phyloP scores from a whole-genome alignment of 1,284 basidiomycete genomes.

The Pulchroboletus neoregius region DNA sequence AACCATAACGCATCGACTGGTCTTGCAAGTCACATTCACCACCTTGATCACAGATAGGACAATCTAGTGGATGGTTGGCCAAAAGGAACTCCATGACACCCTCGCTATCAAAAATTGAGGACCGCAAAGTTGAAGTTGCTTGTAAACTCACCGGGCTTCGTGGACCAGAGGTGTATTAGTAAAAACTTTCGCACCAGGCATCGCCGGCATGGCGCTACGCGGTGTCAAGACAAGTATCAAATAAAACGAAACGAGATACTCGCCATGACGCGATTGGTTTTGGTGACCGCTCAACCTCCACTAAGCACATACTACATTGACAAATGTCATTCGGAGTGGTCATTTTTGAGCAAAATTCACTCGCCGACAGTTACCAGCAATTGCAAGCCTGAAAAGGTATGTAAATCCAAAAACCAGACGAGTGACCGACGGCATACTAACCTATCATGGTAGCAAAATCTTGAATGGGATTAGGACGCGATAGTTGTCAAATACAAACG shows the following conservation, averaged over 20 bases:
- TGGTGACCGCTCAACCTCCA: conserved; percentile 93
- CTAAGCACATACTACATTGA: conserved; percentile 81
- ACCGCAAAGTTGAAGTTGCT: not conserved
- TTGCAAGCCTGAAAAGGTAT: conserved; percentile 61
- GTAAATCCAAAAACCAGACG: conserved; percentile 20
- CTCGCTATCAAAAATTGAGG: conserved; percentile 52
- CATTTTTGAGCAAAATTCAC: conserved; percentile 25
- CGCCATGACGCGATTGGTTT: conserved; percentile 89
- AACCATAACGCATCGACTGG: conserved; percentile 99
- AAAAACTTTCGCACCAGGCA: conserved; percentile 94
- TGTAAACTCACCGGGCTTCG: conserved; percentile 72
- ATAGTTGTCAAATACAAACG: not conserved
- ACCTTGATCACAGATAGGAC: conserved; percentile 97
- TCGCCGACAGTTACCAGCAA: conserved; percentile 93
- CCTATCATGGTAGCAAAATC: conserved; percentile 94
- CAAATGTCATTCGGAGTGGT: conserved; percentile 9
- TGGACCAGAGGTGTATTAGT: conserved; percentile 95
- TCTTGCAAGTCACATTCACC: conserved; percentile 99
- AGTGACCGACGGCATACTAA: conserved; percentile 28
- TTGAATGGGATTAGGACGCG: conserved; percentile 28
- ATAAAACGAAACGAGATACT: conserved; percentile 35
- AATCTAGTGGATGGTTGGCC: conserved; percentile 96
- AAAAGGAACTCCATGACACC: conserved; percentile 99
- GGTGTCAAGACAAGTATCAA: not conserved
- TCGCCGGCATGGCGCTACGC: conserved; percentile 90